Conservation (phyloP, 768 basidiomycete genomes). For the Kwoniella sp. region DNA sequence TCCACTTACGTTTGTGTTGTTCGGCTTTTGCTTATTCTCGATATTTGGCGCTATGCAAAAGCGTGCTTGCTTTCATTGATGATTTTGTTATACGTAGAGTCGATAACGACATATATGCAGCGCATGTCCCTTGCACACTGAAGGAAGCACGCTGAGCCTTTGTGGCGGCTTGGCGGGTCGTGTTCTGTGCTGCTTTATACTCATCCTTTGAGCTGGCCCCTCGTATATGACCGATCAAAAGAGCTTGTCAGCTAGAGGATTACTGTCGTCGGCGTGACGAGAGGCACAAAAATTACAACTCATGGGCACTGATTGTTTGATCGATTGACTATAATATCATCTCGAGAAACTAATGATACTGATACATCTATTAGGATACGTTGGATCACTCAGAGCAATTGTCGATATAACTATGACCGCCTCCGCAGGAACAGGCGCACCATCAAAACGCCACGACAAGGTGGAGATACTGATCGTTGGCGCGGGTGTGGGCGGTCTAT, state of each 20-base stretch:
- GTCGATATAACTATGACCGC: neutral
- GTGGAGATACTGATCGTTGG: constrained; percentile 29
- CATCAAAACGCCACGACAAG: neutral
- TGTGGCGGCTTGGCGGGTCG: neutral
- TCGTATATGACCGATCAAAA: no score
- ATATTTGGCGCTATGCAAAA: neutral
- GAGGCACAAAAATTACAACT: no score
- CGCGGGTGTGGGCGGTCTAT: constrained; percentile 34
- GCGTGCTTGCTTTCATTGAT: neutral
- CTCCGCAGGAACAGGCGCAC: no score
- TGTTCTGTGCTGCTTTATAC: neutral
- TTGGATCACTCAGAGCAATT: no score
- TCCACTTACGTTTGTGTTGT: neutral
- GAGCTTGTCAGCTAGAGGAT: no score
- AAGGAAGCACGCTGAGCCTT: neutral
- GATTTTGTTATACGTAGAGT: neutral
- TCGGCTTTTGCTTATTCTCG: neutral
- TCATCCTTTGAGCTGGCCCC: neutral
- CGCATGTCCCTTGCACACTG: neutral
- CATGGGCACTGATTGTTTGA: no score
- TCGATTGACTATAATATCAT: no score
- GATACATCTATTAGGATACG: no score
- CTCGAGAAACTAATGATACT: no score
- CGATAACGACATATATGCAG: neutral
- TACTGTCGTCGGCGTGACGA: no score